A percentile compares a stretch with the other conserved stretches of the same genome.
phyloP scores from a whole-genome alignment of 2,329 filamentous ascomycete species.

The Talaromyces rugulosus region DNA sequence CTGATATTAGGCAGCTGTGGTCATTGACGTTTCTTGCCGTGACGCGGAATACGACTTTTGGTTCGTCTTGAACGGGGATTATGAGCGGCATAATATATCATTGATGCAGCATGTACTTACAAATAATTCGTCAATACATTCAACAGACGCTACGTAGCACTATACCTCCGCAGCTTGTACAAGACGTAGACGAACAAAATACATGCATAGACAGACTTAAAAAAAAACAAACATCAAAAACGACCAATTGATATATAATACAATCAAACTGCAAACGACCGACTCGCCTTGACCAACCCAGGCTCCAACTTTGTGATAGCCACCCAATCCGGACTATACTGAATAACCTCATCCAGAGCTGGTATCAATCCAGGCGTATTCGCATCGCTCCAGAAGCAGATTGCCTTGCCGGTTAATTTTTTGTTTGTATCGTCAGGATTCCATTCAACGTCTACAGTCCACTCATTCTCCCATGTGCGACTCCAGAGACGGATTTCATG shows the following conservation, averaged over 20 bases:
- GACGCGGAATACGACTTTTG: conserved; percentile 32
- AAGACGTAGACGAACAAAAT: neutral
- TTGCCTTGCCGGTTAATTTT: conserved; percentile 59
- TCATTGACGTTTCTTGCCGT: conserved; percentile 57
- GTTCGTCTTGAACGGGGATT: neutral
- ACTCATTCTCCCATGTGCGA: conserved; percentile 70
- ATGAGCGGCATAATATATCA: neutral
- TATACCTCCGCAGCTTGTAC: neutral
- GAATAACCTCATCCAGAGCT: conserved; percentile 72
- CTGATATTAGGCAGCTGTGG: conserved; percentile 56
- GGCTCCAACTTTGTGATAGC: conserved; percentile 70
- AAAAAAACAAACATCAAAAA: neutral
- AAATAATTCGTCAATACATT: neutral
- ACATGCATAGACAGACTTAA: neutral
- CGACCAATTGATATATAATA: neutral
- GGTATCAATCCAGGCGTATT: conserved; percentile 70
- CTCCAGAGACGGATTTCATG: conserved; percentile 75
- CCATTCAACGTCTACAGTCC: conserved; percentile 71
- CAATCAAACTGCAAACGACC: conserved; percentile 57
- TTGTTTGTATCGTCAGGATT: conserved; percentile 22
- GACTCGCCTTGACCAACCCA: conserved; percentile 77
- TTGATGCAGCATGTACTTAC: too few species aligned
- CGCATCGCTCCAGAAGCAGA: conserved; percentile 84
- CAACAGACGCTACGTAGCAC: neutral
- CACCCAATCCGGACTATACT: conserved; percentile 76